Base-by-base conservation (phyloP, 257 asterid species). In the Linderniella brevidens region DNA sequence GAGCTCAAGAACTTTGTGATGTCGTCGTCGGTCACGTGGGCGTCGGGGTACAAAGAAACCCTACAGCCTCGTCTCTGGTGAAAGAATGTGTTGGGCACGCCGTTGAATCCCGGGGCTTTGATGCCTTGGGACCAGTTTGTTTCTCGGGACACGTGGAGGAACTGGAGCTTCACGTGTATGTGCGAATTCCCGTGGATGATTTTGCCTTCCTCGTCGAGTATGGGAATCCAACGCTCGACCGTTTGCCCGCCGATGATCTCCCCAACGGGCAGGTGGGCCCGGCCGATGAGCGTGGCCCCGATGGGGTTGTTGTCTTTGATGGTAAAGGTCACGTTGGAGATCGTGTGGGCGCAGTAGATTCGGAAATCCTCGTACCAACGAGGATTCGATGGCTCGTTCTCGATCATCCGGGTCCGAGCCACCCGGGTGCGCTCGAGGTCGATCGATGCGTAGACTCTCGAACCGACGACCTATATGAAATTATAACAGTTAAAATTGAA, bases 261-360 rank as follows among this genome's bases (percentile, higher is more conserved):
- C 50, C 63, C 75, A 13, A 70, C 97, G 0, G 81, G 72, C 1
- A 80, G 61, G 56, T 74, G 72, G 12, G 95, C 95, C 46, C 95
- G 58, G 10, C 95, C 97, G 4, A 87, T 76, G 15, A 88, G 49
- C 8, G 81, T 78, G 16, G 97, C 95, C 11, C 93, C 94, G 0
- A 88, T 35, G 1, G 77, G 77, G 46, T 83, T 60, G 9, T 42
- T 68, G 25, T 76, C 71, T 58, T 83, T 88, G 44, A 88, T 56
- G 0, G 92, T 76, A 68, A 88, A 88, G 17, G 83, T 55, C 25
- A 88, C 63, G 60, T 74, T 53, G 14, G 88, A 74, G 20, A 80
- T 65, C 8, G 44, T 54, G 47, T 80, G 93, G 6, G 97, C 95
- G 32, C 95, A 80, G 41, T 76, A 88, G 0, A 88, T 63, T 41